These are phyloP conservation scores for Coccomyxa subellipsoidea DNA, from an alignment of 163 green algal genomes.

Conservation along the genomic window DNA sequence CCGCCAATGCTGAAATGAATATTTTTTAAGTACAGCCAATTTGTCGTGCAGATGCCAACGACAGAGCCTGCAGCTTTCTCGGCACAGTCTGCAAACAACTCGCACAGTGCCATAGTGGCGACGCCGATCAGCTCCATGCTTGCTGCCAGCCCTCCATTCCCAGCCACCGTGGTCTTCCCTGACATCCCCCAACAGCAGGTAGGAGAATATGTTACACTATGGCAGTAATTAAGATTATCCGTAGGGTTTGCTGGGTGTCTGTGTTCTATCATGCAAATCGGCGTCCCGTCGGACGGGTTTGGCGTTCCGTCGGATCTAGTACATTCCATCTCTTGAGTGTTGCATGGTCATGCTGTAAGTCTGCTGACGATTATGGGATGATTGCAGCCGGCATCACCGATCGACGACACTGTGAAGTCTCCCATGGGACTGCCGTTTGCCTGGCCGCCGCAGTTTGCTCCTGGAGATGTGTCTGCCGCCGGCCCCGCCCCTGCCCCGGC, in stretches of 20 bases:
- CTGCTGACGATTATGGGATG: too few relatives aligned
- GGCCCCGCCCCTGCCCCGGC: neutral
- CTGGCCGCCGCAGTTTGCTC: neutral
- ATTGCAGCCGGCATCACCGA: neutral
- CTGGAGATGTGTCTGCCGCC: neutral
- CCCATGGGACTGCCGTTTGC: neutral
- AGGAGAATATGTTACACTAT: neutral
- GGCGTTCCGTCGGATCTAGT: too few relatives aligned
- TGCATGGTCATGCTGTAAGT: too few relatives aligned
- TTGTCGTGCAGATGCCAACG: neutral
- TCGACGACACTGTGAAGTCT: neutral
- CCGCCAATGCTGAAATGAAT: too few relatives aligned
- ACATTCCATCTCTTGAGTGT: too few relatives aligned
- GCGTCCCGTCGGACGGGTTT: too few relatives aligned
- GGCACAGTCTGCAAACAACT: neutral
- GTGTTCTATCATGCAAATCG: too few relatives aligned
- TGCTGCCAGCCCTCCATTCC: neutral
- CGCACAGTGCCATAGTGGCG: neutral
- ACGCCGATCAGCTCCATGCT: neutral
- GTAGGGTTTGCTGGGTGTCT: too few relatives aligned
- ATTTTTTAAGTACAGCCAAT: too few relatives aligned
- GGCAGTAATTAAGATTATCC: too few relatives aligned
- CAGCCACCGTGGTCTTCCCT: neutral
- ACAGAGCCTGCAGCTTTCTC: neutral
- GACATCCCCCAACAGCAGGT: neutral